Evolutionary conservation across 768 basidiomycete species (phyloP).

Genomic region (Hortiboletus campestris): DNA sequence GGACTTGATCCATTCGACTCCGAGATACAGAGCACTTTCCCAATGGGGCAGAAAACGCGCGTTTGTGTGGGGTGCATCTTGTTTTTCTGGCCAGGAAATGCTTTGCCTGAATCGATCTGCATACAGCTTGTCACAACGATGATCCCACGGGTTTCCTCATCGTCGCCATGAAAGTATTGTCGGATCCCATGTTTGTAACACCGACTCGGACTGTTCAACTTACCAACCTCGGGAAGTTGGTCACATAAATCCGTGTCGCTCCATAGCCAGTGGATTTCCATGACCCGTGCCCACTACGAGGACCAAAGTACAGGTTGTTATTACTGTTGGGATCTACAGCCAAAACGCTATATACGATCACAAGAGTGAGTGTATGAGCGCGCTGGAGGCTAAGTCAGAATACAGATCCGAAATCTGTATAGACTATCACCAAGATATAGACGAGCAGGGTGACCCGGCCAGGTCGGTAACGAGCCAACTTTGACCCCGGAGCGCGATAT

Average conservation of each 20-base stretch:
- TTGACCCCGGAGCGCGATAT: slow-evolving; percentile 51
- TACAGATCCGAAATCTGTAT: background rate
- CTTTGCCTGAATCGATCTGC: slow-evolving; percentile 41
- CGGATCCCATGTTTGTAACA: slow-evolving; percentile 54
- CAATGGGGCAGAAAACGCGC: slow-evolving; percentile 57
- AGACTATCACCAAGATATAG: slow-evolving; percentile 40
- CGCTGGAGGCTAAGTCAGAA: background rate
- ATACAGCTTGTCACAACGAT: background rate
- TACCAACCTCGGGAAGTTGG: slow-evolving; percentile 58
- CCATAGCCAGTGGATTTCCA: slow-evolving; percentile 67
- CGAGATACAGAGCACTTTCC: slow-evolving; percentile 57
- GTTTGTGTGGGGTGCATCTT: slow-evolving; percentile 62
- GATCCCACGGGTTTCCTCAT: slow-evolving; percentile 33
- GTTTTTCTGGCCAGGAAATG: slow-evolving; percentile 58
- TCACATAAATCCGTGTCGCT: slow-evolving; percentile 57
- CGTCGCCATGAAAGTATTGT: slow-evolving; percentile 60
- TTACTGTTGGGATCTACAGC: slow-evolving; percentile 63
- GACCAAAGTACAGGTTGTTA: slow-evolving; percentile 61
- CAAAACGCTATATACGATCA: slow-evolving; percentile 42
- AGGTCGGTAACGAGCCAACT: slow-evolving; percentile 57
- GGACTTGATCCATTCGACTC: slow-evolving; percentile 65
- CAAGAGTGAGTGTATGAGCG: background rate
- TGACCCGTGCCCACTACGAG: slow-evolving; percentile 60
- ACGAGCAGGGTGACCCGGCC: slow-evolving; percentile 44
- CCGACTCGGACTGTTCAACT: slow-evolving; percentile 43